A percentile compares a stretch with the other conserved stretches of the same genome.
Conservation (phyloP, 352 stramenopile genomes). For the Pythium brachiatum region DNA sequence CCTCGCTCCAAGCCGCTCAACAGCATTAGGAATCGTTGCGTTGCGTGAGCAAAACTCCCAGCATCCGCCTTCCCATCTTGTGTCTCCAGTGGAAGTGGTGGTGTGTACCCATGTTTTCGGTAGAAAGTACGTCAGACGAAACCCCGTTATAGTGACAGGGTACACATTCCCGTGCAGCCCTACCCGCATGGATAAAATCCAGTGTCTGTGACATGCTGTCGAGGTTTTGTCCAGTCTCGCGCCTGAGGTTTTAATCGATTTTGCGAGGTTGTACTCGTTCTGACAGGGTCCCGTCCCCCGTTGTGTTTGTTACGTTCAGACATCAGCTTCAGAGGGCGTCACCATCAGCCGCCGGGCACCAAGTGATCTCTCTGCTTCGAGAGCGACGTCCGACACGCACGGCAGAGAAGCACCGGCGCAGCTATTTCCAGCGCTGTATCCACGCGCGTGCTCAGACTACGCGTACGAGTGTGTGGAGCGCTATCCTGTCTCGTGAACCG, state of each 20-base stretch:
- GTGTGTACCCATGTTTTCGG: neutral
- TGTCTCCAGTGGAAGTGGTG: too few relatives aligned
- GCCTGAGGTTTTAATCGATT: neutral
- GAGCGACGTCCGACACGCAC: neutral
- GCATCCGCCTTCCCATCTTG: too few relatives aligned
- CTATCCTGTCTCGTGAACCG: neutral
- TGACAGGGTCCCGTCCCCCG: neutral
- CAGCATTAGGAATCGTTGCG: neutral
- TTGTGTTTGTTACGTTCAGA: conserved; percentile 1
- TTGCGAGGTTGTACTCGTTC: neutral
- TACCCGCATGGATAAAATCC: conserved; percentile 1
- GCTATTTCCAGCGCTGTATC: neutral
- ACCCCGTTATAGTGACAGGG: neutral
- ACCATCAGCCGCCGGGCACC: neutral
- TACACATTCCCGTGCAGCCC: neutral
- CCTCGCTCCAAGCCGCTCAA: neutral
- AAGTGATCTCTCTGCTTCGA: neutral
- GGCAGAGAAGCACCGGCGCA: neutral
- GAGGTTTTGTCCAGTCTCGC: conserved; percentile 3
- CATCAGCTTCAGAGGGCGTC: neutral
- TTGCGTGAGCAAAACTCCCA: too few relatives aligned
- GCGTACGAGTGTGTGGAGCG: neutral
- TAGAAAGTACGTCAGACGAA: neutral
- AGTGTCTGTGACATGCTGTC: neutral
- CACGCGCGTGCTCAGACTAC: neutral